Base-by-base conservation (phyloP, 2,329 filamentous ascomycete species). In the Phoma sp. region DNA sequence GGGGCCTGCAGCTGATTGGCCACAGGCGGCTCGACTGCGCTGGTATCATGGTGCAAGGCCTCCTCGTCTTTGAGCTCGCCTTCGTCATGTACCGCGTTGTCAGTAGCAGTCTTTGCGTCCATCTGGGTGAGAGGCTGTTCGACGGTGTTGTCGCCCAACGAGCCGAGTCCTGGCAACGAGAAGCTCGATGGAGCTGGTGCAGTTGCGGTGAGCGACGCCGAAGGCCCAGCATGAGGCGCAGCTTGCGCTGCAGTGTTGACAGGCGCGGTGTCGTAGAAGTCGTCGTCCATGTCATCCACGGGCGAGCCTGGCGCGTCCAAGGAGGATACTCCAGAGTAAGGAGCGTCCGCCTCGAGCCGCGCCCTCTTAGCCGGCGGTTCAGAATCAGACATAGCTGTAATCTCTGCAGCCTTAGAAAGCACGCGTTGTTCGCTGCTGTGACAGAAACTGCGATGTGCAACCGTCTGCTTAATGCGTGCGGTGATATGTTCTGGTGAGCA, bases 361-460 rank as follows among this genome's bases (percentile, higher is more conserved):
- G 71, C 71, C 65, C 73, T 72, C 70, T 79, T 78, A 52, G 73
- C 70, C 37, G 77, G 76, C 60, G 70, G 71, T 67, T 70, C 70
- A 59, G 66, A 65, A 66, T 74, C 69, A 61, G 70, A 66, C 68
- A 73, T 72, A 55, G 53, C 57, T 56, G 60, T 64, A 52, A 55
- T 53, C 64, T 68, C 62, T 61, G 54, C 62, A 65, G 59, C 57
- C 47, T 64, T 53, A 50, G 60, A 65, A 55, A 62, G 60, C 63
- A 64, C 63, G 65, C 60, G 65, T 61, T 55, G 46, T 62, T 51
- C 39, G 57, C 52, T 51, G 62, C 62, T 65, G 62, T 49, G 59
- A 59, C 52, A 60, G 58, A 62, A 61, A 65, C 65, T 67, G 63
- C 64, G 62, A 63, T 62, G 54, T 64, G 65, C 64, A 64, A 61